phyloP scores from a whole-genome alignment of 1,139 yeast species.

The Suzukiozyma palmioleophila region DNA sequence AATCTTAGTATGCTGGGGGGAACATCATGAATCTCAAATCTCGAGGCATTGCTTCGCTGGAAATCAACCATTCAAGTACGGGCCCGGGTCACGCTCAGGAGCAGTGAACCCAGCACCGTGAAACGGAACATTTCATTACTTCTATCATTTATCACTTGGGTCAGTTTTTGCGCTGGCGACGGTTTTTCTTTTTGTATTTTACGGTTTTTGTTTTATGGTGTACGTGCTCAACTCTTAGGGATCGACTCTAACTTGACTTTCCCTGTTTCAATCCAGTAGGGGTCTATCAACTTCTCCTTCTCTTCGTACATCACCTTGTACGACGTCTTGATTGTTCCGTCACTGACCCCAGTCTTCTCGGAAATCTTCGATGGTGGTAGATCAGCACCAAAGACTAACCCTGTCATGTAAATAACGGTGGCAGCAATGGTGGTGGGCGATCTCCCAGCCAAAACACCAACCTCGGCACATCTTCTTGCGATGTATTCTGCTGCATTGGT shows the following conservation, averaged over 20 bases:
- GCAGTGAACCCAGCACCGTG: no score
- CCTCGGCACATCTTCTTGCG: conserved; percentile 83
- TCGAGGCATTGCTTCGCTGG: no score
- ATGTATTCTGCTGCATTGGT: conserved; percentile 93
- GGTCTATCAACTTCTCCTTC: conserved; percentile 69
- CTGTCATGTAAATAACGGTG: conserved; percentile 93
- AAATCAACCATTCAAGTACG: no score
- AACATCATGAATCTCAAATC: no score
- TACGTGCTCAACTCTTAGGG: conserved; percentile 37
- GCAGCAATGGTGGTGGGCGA: conserved; percentile 98
- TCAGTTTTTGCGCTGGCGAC: no score
- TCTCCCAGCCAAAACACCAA: conserved; percentile 93
- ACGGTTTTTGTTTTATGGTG: neutral
- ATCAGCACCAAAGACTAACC: conserved; percentile 71
- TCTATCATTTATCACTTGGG: no score
- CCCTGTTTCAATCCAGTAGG: conserved; percentile 72
- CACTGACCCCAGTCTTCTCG: conserved; percentile 95
- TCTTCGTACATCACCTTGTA: conserved; percentile 80
- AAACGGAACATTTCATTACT: no score
- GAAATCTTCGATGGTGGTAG: conserved; percentile 75
- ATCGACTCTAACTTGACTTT: conserved; percentile 59
- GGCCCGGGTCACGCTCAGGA: no score
- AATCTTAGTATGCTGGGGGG: no score
- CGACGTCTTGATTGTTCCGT: conserved; percentile 93
- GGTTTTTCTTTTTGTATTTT: no score